Conservation (phyloP, 768 basidiomycete species). For the Tulasnella sp. region DNA sequence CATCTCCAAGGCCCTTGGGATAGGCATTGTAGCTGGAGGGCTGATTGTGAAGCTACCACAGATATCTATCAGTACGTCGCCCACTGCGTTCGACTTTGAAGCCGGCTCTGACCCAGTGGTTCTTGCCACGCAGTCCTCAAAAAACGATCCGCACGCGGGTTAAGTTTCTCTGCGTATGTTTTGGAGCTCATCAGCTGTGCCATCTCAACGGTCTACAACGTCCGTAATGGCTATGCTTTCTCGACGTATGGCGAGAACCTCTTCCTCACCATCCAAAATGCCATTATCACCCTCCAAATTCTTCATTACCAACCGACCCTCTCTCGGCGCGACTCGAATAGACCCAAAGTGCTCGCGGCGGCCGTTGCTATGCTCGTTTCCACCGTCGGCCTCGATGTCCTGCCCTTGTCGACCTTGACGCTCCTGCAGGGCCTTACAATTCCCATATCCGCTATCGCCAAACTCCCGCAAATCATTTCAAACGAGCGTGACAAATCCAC, state of each 20-base stretch:
- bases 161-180: slow-evolving; percentile 74
- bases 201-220: slow-evolving; percentile 80
- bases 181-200: slow-evolving; percentile 87
- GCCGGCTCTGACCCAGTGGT: neutral
- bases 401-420: slow-evolving; percentile 41
- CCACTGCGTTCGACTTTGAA: neutral
- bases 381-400: slow-evolving; percentile 26
- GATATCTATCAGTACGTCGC: slow-evolving; percentile 62
- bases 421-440: slow-evolving; percentile 75
- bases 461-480: slow-evolving; percentile 83
- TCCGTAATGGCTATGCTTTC: slow-evolving; percentile 78
- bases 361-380: slow-evolving; percentile 28
- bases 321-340: slow-evolving; percentile 13
- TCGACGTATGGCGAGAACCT: slow-evolving; percentile 96
- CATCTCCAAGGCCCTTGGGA: slow-evolving; percentile 80
- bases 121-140: slow-evolving; percentile 41
- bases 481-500: slow-evolving; percentile 68
- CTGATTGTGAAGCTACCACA: slow-evolving; percentile 96
- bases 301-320: slow-evolving; percentile 39
- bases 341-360: slow-evolving; percentile 24
- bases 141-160: slow-evolving; percentile 68
- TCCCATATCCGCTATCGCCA: slow-evolving; percentile 83
- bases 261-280: slow-evolving; percentile 83
- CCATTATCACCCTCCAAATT: slow-evolving; percentile 79
- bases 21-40: slow-evolving; percentile 86